These are phyloP conservation scores for Lenwebbia sp. DNA, from an alignment of 345 rosid genomes.

Conservation along the genomic window DNA sequence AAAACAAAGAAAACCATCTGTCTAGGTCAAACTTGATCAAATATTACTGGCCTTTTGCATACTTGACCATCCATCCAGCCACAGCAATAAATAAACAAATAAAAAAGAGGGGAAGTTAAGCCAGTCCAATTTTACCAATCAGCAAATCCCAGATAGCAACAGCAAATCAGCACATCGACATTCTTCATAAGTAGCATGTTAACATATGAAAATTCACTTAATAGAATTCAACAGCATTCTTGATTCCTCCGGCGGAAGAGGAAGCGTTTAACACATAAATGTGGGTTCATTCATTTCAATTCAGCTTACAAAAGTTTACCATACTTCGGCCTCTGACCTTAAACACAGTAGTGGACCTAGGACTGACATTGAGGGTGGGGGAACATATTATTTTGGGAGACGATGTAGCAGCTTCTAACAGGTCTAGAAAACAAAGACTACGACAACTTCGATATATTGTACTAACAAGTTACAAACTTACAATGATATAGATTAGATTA, in stretches of 20 bases:
- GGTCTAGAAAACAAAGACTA: too few relatives aligned
- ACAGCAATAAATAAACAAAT: neutral
- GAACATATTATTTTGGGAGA: neutral
- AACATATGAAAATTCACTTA: neutral
- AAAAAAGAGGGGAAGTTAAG: neutral
- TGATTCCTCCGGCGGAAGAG: too few relatives aligned
- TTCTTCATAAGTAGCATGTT: neutral
- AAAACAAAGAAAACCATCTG: neutral
- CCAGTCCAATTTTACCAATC: neutral
- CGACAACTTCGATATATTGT: neutral
- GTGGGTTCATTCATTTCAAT: too few relatives aligned
- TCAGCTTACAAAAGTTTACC: neutral
- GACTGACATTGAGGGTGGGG: neutral
- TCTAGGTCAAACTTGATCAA: neutral
- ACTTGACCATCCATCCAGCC: neutral
- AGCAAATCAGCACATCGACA: neutral
- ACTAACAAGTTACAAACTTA: neutral
- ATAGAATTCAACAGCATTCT: neutral
- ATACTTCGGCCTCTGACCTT: neutral
- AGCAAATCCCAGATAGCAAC: neutral
- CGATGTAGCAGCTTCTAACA: too few relatives aligned
- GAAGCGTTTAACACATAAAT: too few relatives aligned
- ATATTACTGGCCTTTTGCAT: neutral
- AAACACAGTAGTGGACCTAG: neutral
- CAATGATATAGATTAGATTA: too few relatives aligned